A percentile compares a stretch with the other conserved stretches of the same genome.
These are phyloP conservation scores for Celoporthe dispersa DNA, from an alignment of 2,329 filamentous ascomycete species.

Conservation along the genomic window DNA sequence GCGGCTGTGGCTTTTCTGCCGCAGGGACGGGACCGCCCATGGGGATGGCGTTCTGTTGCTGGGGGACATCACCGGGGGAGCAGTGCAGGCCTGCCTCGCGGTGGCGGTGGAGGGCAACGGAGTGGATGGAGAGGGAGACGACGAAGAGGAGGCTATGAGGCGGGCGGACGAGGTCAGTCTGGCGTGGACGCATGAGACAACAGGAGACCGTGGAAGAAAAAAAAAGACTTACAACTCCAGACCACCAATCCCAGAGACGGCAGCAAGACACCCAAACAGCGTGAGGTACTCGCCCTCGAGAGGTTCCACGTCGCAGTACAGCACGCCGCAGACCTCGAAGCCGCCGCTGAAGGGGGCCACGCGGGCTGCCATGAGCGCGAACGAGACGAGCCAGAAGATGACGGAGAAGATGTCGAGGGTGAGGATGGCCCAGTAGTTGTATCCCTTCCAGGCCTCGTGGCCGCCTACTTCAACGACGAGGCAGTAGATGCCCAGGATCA, in stretches of 20 bases:
- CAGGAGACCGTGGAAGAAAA: not conserved
- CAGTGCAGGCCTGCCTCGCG: conserved; percentile 48
- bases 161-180: not conserved
- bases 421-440: conserved; percentile 60
- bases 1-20: conserved; percentile 32
- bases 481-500: conserved; percentile 52
- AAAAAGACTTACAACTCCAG: conserved; percentile 47
- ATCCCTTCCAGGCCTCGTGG: conserved; percentile 39
- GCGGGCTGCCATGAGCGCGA: conserved; percentile 46
- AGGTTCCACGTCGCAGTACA: conserved; percentile 35
- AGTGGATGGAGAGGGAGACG: conserved; percentile 46
- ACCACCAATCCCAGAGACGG: conserved; percentile 46
- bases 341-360: conserved; percentile 37
- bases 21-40: conserved; percentile 27
- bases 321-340: conserved; percentile 33
- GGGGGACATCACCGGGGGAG: conserved; percentile 34
- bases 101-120: conserved; percentile 48
- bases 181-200: not conserved
- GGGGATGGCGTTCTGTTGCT: conserved; percentile 23
- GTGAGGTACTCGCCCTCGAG: conserved; percentile 26
- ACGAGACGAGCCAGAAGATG: conserved; percentile 56
- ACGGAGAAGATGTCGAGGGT: conserved; percentile 55
- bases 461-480: conserved; percentile 47
- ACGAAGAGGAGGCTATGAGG: conserved; percentile 46
- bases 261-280: conserved; percentile 38